Percentiles rank a stretch among this genome's conserved stretches.
phyloP scores from a whole-genome alignment of 73 alveolate species.

The Blepharisma japonicum region DNA sequence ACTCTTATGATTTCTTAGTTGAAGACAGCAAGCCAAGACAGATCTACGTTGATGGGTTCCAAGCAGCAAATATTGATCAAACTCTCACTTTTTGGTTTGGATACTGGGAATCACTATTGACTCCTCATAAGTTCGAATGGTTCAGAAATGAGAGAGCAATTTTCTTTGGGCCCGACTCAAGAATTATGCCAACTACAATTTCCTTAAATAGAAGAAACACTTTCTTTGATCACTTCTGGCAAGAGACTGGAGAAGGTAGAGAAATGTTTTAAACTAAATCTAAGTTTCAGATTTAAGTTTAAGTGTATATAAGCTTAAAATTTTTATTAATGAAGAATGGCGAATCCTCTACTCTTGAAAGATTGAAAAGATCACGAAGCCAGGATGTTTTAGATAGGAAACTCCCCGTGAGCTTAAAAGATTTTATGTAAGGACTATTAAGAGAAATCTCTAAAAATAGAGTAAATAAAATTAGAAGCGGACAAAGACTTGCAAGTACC shows the following conservation, averaged over 20 bases:
- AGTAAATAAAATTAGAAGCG: no score
- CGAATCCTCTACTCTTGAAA: no score
- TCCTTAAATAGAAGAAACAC: neutral
- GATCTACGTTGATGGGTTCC: conserved; percentile 1
- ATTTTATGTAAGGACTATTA: no score
- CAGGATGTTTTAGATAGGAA: no score
- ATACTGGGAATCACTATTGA: neutral
- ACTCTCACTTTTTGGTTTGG: neutral
- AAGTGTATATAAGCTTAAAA: no score
- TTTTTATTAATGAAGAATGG: no score
- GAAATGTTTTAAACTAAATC: no score
- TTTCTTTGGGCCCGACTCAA: conserved; percentile 9
- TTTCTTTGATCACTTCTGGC: neutral
- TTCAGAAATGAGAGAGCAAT: neutral
- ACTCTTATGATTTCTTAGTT: neutral
- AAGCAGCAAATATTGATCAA: neutral
- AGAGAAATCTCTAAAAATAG: no score
- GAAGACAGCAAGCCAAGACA: neutral
- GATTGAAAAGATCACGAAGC: no score
- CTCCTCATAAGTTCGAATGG: neutral
- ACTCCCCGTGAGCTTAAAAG: no score
- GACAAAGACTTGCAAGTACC: no score
- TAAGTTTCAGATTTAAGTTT: no score
- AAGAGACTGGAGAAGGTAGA: neutral
- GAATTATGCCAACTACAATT: neutral